Conservation (phyloP, 345 rosid species). For the Chamaenerion angustifolium region DNA sequence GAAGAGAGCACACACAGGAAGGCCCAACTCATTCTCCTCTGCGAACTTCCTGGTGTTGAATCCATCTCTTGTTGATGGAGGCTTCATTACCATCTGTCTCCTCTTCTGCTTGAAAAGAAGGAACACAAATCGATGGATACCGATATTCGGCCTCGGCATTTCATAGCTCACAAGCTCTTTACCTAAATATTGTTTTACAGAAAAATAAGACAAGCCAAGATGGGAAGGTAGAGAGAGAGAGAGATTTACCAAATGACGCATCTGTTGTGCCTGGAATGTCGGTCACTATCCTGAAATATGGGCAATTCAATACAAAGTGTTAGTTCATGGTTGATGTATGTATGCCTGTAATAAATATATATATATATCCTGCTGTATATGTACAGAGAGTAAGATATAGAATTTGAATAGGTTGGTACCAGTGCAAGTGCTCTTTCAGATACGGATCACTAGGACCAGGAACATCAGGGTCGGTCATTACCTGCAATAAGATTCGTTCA, state of each 20-base stretch:
- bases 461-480: conserved; percentile 98
- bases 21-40: conserved; percentile 55
- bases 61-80: conserved; percentile 50
- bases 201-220: too few species aligned
- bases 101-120: conserved; percentile 65
- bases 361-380: too few species aligned
- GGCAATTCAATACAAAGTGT: background rate
- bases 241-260: conserved; percentile 63
- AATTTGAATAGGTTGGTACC: conserved; percentile 24
- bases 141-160: conserved; percentile 89
- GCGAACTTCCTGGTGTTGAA: conserved; percentile 69
- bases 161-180: conserved; percentile 66
- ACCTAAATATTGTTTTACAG: conserved; percentile 32
- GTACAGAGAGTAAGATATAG: too few species aligned
- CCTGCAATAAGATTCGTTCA: conserved; percentile 18
- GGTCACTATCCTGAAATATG: conserved; percentile 57
- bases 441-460: conserved; percentile 99
- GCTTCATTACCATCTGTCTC: conserved; percentile 28
- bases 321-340: too few species aligned
- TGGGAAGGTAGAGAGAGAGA: background rate
- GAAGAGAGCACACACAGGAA: conserved; percentile 82
- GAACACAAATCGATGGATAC: conserved; percentile 87
- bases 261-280: conserved; percentile 98
- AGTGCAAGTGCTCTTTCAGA: conserved; percentile 85
- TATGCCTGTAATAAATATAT: too few species aligned